These are phyloP conservation scores for Drosera spatulata DNA, from an alignment of 179 eudicot genomes.

Conservation along the genomic window DNA sequence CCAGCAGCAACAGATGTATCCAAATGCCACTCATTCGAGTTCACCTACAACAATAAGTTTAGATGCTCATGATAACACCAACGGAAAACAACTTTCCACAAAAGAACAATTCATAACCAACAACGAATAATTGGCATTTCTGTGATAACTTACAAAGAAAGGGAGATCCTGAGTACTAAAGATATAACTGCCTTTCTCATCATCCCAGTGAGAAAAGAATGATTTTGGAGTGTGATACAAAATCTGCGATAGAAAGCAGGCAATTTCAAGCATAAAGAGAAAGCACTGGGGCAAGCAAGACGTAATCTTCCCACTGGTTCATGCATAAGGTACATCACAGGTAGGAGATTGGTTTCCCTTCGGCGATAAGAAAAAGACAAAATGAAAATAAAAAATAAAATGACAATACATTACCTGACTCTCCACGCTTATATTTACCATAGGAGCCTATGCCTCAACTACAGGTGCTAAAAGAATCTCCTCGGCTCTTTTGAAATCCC, in stretches of 20 bases:
- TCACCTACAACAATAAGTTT: slow-evolving; percentile 43
- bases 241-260: slow-evolving; percentile 46
- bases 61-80: no score
- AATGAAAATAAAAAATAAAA: not conserved
- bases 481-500: slow-evolving; percentile 80
- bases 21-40: slow-evolving; percentile 99
- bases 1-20: slow-evolving; percentile 98
- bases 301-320: not conserved
- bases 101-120: not conserved
- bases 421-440: slow-evolving; percentile 79
- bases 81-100: no score
- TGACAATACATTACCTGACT: slow-evolving; percentile 58
- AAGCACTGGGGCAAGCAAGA: slow-evolving; percentile 1
- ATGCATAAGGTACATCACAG: no score
- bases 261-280: slow-evolving; percentile 7
- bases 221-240: slow-evolving; percentile 93
- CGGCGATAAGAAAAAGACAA: not conserved
- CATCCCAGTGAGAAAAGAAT: slow-evolving; percentile 75
- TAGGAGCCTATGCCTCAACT: slow-evolving; percentile 61
- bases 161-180: slow-evolving; percentile 86
- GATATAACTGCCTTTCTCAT: slow-evolving; percentile 43
- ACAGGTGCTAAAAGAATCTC: slow-evolving; percentile 59
- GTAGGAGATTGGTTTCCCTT: no score
- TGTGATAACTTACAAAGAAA: slow-evolving; percentile 65
- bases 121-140: not conserved